phyloP scores from a whole-genome alignment of 2,329 filamentous ascomycete genomes.

The Trichoderma sp. region DNA sequence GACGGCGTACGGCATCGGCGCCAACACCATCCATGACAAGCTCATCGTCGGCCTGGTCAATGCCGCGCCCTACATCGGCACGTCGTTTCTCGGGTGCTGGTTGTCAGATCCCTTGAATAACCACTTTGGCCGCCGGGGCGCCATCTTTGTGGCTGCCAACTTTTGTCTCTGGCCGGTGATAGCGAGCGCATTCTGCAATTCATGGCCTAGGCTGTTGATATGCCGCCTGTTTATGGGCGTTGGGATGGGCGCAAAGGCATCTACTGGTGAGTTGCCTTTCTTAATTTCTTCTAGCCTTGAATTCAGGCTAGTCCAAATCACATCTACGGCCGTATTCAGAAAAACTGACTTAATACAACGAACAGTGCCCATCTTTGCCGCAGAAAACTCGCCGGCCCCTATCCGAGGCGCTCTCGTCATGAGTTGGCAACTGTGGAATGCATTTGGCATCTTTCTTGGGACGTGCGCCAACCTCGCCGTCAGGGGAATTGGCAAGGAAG shows the following conservation, averaged over 20 bases:
- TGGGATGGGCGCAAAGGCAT: constrained; percentile 72
- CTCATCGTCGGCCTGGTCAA: constrained; percentile 67
- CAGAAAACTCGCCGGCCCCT: constrained; percentile 66
- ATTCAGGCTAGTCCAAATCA: background rate
- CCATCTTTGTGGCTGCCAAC: constrained; percentile 71
- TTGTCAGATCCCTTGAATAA: constrained; percentile 61
- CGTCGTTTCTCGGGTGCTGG: constrained; percentile 57
- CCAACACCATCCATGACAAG: constrained; percentile 36
- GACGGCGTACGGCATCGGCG: constrained; percentile 44
- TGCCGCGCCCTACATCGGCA: constrained; percentile 51
- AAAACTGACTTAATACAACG: background rate
- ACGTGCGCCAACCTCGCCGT: constrained; percentile 58
- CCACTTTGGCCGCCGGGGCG: constrained; percentile 43
- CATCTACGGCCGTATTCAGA: background rate
- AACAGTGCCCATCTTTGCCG: constrained; percentile 69
- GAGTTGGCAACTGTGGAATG: constrained; percentile 73
- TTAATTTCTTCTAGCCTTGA: background rate
- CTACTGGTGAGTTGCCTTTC: constrained; percentile 43
- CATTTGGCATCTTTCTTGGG: constrained; percentile 60
- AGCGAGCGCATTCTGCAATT: constrained; percentile 67
- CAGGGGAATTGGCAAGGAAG: constrained; percentile 32
- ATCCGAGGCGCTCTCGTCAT: constrained; percentile 77
- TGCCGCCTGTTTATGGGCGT: constrained; percentile 73
- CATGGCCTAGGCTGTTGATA: constrained; percentile 68
- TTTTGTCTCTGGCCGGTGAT: constrained; percentile 69